Evolutionary conservation across 495 filamentous ascomycete species (phyloP).

Genomic region (Aspergillus wentii): DNA sequence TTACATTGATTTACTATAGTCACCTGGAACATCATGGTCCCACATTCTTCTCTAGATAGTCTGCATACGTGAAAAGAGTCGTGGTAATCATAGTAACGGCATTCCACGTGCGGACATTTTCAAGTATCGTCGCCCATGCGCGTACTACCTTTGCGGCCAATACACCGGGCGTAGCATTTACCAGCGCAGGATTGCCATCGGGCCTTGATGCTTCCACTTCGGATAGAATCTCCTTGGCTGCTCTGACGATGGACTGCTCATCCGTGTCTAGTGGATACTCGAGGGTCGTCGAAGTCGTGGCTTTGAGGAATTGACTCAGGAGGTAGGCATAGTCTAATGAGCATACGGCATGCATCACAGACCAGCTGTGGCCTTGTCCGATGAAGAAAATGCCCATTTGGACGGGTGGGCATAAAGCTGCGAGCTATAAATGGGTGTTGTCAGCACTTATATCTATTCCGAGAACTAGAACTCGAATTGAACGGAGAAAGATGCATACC

Average conservation of each 20-base stretch:
- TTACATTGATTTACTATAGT: too few species aligned
- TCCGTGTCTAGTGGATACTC: conserved; percentile 1
- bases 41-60: not conserved
- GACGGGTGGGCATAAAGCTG: conserved; percentile 23
- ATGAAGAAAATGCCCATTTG: conserved; percentile 21
- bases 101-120: conserved; percentile 7
- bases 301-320: conserved; percentile 23
- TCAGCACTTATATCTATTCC: not conserved
- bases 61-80: conserved; percentile 1
- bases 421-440: conserved; percentile 3
- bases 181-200: not conserved
- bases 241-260: not conserved
- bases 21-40: too few species aligned
- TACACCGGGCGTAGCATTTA: not conserved
- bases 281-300: not conserved
- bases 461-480: not conserved
- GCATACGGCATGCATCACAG: conserved; percentile 24
- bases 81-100: not conserved
- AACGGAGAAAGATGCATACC: not conserved
- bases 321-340: conserved; percentile 24
- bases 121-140: conserved; percentile 13
- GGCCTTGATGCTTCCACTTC: conserved; percentile 3
- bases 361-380: conserved; percentile 20
- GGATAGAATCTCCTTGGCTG: conserved; percentile 1
- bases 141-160: conserved; percentile 11